Evolutionary conservation across 495 filamentous ascomycete genomes (phyloP).

Genomic region (Elaphomyces granulatus): DNA sequence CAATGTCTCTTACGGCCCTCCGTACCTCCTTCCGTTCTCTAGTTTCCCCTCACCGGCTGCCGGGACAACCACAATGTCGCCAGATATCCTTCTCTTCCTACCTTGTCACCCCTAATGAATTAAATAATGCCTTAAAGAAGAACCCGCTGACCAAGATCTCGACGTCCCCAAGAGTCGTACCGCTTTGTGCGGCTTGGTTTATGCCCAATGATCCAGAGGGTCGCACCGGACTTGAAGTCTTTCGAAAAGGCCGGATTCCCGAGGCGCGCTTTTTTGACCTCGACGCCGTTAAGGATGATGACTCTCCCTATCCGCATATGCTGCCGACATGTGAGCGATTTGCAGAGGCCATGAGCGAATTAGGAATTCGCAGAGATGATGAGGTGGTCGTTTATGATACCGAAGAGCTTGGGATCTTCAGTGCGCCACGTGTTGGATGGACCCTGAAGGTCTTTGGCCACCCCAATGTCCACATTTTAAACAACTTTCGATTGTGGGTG

Average conservation of each 20-base stretch:
- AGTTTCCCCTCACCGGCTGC: conserved; percentile 19
- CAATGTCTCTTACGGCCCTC: conserved; percentile 26
- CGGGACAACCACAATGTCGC: conserved; percentile 22
- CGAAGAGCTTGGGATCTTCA: conserved; percentile 80
- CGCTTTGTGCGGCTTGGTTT: conserved; percentile 90
- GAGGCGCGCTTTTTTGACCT: conserved; percentile 92
- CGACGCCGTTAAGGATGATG: conserved; percentile 74
- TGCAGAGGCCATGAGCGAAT: conserved; percentile 68
- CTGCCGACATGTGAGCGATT: conserved; percentile 70
- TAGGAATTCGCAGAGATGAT: conserved; percentile 78
- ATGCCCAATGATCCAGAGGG: conserved; percentile 71
- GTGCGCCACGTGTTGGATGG: conserved; percentile 85
- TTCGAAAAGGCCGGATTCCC: conserved; percentile 64
- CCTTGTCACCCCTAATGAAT: conserved; percentile 71
- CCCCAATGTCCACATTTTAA: conserved; percentile 73
- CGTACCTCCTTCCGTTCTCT: conserved; percentile 15
- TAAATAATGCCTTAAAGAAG: conserved; percentile 61
- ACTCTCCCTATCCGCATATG: conserved; percentile 92
- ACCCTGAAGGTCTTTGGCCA: conserved; percentile 85
- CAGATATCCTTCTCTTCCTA: conserved; percentile 55
- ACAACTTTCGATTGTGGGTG: conserved; percentile 89
- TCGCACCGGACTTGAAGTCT: conserved; percentile 63
- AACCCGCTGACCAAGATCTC: conserved; percentile 60
- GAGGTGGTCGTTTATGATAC: conserved; percentile 88
- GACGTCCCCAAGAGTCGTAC: conserved; percentile 64